These are phyloP conservation scores for Exobasidium cylindrosporum DNA, from an alignment of 1,284 basidiomycete species.

Conservation along the genomic window DNA sequence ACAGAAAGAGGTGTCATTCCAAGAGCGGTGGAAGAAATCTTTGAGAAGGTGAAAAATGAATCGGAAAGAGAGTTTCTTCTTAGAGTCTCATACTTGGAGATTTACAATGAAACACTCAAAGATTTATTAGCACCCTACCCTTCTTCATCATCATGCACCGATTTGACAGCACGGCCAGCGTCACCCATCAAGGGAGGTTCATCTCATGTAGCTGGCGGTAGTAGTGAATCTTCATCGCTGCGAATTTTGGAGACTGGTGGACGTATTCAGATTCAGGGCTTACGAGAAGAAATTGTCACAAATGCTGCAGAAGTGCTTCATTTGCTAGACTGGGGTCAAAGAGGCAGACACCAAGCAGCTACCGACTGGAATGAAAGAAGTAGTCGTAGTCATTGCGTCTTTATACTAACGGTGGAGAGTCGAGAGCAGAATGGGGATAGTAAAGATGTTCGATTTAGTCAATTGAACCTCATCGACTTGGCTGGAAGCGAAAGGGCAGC, in stretches of 20 bases:
- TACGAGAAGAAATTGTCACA: slow-evolving; percentile 62
- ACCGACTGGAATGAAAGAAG: slow-evolving; percentile 97
- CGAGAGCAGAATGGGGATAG: slow-evolving; percentile 16
- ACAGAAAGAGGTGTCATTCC: slow-evolving; percentile 91
- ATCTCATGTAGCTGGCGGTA: slow-evolving; percentile 14
- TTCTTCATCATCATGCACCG: neutral
- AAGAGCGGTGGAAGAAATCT: slow-evolving; percentile 69
- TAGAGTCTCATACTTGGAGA: slow-evolving; percentile 63
- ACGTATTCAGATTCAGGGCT: slow-evolving; percentile 58
- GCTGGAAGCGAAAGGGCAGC: slow-evolving; percentile 63
- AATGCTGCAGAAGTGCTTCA: slow-evolving; percentile 59
- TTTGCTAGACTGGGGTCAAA: slow-evolving; percentile 79
- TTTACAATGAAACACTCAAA: slow-evolving; percentile 63
- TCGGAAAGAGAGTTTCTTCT: slow-evolving; percentile 57
- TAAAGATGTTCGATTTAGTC: slow-evolving; percentile 46
- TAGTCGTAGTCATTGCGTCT: slow-evolving; percentile 82
- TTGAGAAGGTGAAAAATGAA: slow-evolving; percentile 55
- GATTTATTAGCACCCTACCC: slow-evolving; percentile 57
- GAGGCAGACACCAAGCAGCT: slow-evolving; percentile 81
- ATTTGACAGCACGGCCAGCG: slow-evolving; percentile 12
- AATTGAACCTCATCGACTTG: slow-evolving; percentile 62
- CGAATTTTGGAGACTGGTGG: slow-evolving; percentile 53
- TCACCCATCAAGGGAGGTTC: slow-evolving; percentile 31
- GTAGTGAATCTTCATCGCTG: slow-evolving; percentile 18
- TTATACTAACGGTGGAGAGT: slow-evolving; percentile 59